Evolutionary conservation across 2,329 filamentous ascomycete genomes (phyloP).

Genomic region (Monosporascus sp.): DNA sequence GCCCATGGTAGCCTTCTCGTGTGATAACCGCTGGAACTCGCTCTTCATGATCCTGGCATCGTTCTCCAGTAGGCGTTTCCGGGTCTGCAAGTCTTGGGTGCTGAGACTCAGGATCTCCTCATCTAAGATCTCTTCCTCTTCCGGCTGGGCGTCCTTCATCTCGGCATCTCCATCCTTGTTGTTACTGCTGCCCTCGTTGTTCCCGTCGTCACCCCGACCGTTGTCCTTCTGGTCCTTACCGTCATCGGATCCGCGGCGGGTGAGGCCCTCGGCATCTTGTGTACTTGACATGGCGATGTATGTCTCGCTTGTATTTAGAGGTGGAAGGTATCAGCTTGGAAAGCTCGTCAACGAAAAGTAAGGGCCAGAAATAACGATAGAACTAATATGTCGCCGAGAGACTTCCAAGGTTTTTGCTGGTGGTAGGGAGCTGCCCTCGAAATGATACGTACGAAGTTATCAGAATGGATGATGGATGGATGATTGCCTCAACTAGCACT

Average conservation of each 20-base stretch:
- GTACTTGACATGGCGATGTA: conserved; percentile 25
- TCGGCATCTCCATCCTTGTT: conserved; percentile 70
- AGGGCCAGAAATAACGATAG: not conserved
- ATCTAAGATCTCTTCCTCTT: conserved; percentile 79
- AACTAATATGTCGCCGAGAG: not conserved
- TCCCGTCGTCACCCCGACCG: conserved; percentile 48
- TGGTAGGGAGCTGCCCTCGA: not conserved
- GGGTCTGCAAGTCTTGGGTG: conserved; percentile 90
- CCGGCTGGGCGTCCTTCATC: conserved; percentile 77
- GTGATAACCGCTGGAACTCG: conserved; percentile 87
- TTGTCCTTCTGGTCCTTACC: conserved; percentile 51
- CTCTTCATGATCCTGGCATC: conserved; percentile 98
- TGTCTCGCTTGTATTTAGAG: conserved; percentile 3
- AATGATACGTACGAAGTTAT: no score
- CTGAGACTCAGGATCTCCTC: conserved; percentile 88
- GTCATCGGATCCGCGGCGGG: conserved; percentile 23
- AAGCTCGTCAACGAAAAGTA: not conserved
- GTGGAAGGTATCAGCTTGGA: not conserved
- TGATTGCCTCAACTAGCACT: no score
- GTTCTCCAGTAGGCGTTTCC: conserved; percentile 90
- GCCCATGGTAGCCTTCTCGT: conserved; percentile 92
- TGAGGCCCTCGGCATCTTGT: conserved; percentile 19
- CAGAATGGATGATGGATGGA: no score
- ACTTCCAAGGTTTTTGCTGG: not conserved
- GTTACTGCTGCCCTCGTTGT: conserved; percentile 49